Base-by-base conservation (phyloP, 441 rosid species). In the Gossypium gossypioides region DNA sequence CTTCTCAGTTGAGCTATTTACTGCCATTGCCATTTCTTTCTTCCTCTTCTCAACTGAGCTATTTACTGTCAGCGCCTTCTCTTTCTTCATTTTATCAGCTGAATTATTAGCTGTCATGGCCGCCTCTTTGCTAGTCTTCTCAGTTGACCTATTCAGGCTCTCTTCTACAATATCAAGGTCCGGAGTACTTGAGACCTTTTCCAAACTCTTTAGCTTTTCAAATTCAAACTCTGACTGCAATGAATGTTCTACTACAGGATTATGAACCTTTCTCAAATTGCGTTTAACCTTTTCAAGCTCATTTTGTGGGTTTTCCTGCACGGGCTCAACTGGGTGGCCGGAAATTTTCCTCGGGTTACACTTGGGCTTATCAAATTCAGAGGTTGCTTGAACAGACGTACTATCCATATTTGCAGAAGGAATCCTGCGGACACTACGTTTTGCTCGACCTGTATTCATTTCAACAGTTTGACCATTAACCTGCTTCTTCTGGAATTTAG, bases 261-360 rank as follows among this genome's bases (percentile, higher is more conserved):
- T 89, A 73, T 89, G 94, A 68, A 95, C 96, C 79, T 86, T 95
- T 82, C 96, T 89, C 88, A 91, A 81, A 81, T 79, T 88, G 19
- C 95, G 90, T 77, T 93, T 93, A 69, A 91, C 92, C 79, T 91
- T 93, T 81, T 93, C 96, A 74, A 93, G 89, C 78, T 90, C 97
- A 84, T 51, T 80, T 75, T 89, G 94, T 52, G 93, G 91, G 79
- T 86, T 84, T 79, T 87, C 98, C 16, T 77, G 87, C 72, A 73
- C 78, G 1, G 81, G 71, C 54, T 90, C 93, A 29, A 75, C 76
- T 34, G 86, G 79, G 79, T 82, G 86, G 78, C 77, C 83, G 18
- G 91, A 69, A 72, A 83, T 72, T 81, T 88, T 93, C 76, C 88
- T 79, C 59, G 82, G 61, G 73, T 59, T 91, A 48, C 89, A 91